Evolutionary conservation across 2,329 filamentous ascomycete genomes (phyloP), one percentile per base, ranked within the genome.

Genomic region (Metarhizium album): DNA sequence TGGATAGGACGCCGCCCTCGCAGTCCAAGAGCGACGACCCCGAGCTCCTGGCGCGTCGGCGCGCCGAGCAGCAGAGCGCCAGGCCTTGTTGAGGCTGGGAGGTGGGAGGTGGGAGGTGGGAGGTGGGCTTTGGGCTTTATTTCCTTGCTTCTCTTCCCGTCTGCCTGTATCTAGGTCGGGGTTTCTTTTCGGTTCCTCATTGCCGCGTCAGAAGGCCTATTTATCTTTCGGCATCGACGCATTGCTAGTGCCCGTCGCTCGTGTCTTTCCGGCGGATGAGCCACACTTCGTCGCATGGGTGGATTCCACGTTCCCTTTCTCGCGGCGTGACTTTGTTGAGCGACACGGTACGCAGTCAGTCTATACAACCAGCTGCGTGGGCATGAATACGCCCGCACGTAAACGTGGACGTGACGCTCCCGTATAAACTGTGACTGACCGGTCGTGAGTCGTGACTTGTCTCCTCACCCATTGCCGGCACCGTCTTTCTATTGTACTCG

Each of bases 1-100:
- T 67, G 20, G 53, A 57, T 43, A 62, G 60, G 53, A 52, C 46
- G 5, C 51, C 46, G 5, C 51, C 58, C 1, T 52, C 55, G 7
- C 35, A 45, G 2, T 45, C 52, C 42, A 54, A 54, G 51, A 38
- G 31, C 3, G 52, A 57, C 20, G 40, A 43, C n/a, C 40, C 40
- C 24, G 40, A 43, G 40, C 20, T 16, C 20, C 14, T 43, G 20
- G 20, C 40, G 1, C 3, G 20, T 20, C 11, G 9, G 11, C 11
- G 20, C 40, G 40, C 20, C 9, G 20, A 24, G 40, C 40, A 23
- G 40, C 20, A 43, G 20, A 9, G n/a, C n/a, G n/a, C 2, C 38
- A 14, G 38, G 22, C 38, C n/a, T 42, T 42, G 22, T 6, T 42
- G n/a, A 5, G 7, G 5, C 38, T 42, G n/a, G n/a, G n/a, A n/a